These are phyloP conservation scores for Pseudogymnoascus sp. DNA, from an alignment of 2,329 filamentous ascomycete species.

Conservation along the genomic window DNA sequence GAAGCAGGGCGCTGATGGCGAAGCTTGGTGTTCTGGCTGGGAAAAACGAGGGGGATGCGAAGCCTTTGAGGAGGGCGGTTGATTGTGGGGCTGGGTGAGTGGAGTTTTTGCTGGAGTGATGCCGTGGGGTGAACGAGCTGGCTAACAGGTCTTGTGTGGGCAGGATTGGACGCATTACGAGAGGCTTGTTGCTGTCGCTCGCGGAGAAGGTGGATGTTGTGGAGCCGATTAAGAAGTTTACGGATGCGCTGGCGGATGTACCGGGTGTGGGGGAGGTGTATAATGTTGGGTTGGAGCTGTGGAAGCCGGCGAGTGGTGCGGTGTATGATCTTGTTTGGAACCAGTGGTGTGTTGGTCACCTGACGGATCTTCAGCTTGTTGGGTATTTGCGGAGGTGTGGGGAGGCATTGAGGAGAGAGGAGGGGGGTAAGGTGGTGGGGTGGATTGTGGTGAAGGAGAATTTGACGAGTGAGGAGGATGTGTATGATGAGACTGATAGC, in stretches of 20 bases:
- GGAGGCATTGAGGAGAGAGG: slow-evolving; percentile 41
- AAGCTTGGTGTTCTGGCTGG: slow-evolving; percentile 48
- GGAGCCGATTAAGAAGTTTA: slow-evolving; percentile 81
- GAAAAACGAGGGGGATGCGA: slow-evolving; percentile 29
- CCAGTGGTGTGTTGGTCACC: slow-evolving; percentile 84
- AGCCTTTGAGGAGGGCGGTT: slow-evolving; percentile 24
- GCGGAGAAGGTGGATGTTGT: slow-evolving; percentile 73
- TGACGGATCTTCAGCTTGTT: slow-evolving; percentile 68
- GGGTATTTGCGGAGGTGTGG: slow-evolving; percentile 60
- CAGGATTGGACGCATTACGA: slow-evolving; percentile 77
- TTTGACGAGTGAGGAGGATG: slow-evolving; percentile 53
- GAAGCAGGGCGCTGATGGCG: slow-evolving; percentile 62
- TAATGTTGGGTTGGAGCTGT: slow-evolving; percentile 69
- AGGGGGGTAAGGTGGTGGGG: slow-evolving; percentile 35
- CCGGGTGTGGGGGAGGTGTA: slow-evolving; percentile 58
- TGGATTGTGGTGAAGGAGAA: slow-evolving; percentile 80
- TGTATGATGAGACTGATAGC: slow-evolving; percentile 70
- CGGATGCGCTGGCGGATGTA: slow-evolving; percentile 50
- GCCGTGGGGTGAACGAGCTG: no score
- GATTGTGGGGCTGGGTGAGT: slow-evolving; percentile 37
- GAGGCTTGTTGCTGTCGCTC: slow-evolving; percentile 65
- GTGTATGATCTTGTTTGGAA: slow-evolving; percentile 79
- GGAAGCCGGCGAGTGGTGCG: slow-evolving; percentile 43
- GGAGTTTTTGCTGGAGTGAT: background rate
- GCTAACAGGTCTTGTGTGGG: background rate